Percentiles rank a stretch among this genome's conserved stretches.
Evolutionary conservation across 179 eudicot species (phyloP).

Genomic region (Nepenthes alata): DNA sequence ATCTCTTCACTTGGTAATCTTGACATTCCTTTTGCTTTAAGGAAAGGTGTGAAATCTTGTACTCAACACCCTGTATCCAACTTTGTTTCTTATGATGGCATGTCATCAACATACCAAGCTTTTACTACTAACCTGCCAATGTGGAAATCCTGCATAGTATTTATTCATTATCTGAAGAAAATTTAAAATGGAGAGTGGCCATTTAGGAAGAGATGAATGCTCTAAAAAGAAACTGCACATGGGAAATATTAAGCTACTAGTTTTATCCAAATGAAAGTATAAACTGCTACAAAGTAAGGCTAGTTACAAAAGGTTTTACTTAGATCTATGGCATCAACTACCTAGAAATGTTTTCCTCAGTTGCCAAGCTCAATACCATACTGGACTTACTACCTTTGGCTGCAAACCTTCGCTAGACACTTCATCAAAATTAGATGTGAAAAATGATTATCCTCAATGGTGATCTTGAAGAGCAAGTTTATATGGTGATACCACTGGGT

Average conservation of each 20-base stretch:
- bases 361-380: background rate
- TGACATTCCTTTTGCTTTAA: no score
- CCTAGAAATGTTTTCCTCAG: background rate
- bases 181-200: background rate
- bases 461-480: background rate
- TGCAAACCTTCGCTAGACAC: background rate
- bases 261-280: background rate
- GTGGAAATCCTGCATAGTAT: background rate
- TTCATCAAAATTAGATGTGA: background rate
- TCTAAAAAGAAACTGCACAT: background rate
- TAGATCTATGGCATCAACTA: background rate
- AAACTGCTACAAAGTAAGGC: background rate
- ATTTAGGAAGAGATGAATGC: slow-evolving; percentile 1
- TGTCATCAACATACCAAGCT: no score
- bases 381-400: background rate
- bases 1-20: no score
- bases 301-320: background rate
- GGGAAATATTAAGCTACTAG: background rate
- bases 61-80: no score
- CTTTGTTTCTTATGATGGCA: no score
- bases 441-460: background rate
- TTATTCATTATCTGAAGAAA: background rate
- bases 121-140: no score
- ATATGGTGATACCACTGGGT: background rate
- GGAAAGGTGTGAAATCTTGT: no score